Evolutionary conservation across 2,329 filamentous ascomycete species (phyloP), one percentile per base, ranked within the genome.

Genomic region (Paecilomyces formosus): DNA sequence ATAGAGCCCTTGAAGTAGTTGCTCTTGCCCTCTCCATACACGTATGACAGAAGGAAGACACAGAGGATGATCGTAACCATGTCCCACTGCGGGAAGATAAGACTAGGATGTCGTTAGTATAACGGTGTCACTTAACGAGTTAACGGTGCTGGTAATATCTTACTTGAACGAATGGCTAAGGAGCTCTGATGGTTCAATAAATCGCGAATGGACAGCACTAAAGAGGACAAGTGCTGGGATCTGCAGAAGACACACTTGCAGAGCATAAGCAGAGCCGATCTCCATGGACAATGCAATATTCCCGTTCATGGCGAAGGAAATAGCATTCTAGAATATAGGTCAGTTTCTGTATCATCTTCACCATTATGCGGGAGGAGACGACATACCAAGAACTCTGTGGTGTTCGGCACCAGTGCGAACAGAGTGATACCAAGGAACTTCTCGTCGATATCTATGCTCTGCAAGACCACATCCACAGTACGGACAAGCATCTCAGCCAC

Each of bases 1-100:
- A 97, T 97, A 64, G 90, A 96, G 55, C 94, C 94, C 79, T 99
- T 99, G 85, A 99, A 99, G 76, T 99, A 99, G 76, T 99, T 99
- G 80, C 92, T 97, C 85, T 99, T 99, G 49, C 94, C 94, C 77
- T 99, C 94, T 55, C 93, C 90, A 67, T 97, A 96, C 81, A 99
- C 93, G 79, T 97, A 96, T 68, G 92, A 96, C 64, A 99, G 85
- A 58, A 99, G 79, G 78, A 99, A 96, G 18, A 99, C 92, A 68
- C 93, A 97, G 15, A 99, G 72, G 60, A 97, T 96, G 15, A 97
- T 91, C 0, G 90, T 96, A 12, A 97, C 88, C 90, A 99, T 95
- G 73, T 99, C 94, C 93, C 93, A 99, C 74, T 99, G 94, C 1
- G 94, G 94, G 78, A 99, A 97, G 52, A 97, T 90, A 33, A 99